These are phyloP conservation scores for Penicillium sclerotiorum DNA, from an alignment of 2,329 filamentous ascomycete genomes.

Conservation along the genomic window DNA sequence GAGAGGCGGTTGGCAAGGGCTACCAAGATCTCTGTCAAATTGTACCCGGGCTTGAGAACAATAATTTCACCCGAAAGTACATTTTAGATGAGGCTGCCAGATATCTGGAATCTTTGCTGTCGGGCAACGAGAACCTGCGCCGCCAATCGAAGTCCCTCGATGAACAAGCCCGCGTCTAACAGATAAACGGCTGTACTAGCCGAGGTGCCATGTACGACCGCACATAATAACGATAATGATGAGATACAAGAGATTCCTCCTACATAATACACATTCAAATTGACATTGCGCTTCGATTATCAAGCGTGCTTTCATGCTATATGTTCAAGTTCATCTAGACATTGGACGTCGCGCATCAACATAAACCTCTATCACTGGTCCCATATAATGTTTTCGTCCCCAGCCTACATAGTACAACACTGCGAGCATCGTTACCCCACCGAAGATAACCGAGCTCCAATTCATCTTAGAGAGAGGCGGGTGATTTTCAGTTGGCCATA, in stretches of 20 bases:
- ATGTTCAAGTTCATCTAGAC: not conserved
- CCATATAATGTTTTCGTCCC: not conserved
- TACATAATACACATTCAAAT: too few relatives aligned
- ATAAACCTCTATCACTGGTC: slow-evolving; percentile 3
- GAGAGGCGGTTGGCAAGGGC: slow-evolving; percentile 17
- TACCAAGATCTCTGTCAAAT: slow-evolving; percentile 19
- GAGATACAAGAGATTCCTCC: too few relatives aligned
- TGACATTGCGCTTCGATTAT: not conserved
- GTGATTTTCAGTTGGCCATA: not conserved
- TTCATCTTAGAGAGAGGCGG: not conserved
- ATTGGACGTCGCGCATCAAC: not conserved
- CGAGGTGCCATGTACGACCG: too few relatives aligned
- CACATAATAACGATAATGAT: not conserved
- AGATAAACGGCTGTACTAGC: too few relatives aligned
- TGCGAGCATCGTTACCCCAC: not conserved
- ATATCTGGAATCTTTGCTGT: slow-evolving; percentile 12
- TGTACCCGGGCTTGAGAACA: slow-evolving; percentile 18
- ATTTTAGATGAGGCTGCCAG: slow-evolving; percentile 17
- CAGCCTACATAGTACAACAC: not conserved
- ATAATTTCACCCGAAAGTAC: slow-evolving; percentile 24
- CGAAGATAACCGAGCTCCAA: not conserved
- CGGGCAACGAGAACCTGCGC: slow-evolving; percentile 15
- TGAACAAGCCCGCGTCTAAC: too few relatives aligned
- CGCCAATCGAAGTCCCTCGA: slow-evolving; percentile 8
- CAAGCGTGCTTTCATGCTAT: not conserved